Evolutionary conservation across 495 filamentous ascomycete species (phyloP), one percentile per base, ranked within the genome.

Genomic region (Aspergillus kassunensis): DNA sequence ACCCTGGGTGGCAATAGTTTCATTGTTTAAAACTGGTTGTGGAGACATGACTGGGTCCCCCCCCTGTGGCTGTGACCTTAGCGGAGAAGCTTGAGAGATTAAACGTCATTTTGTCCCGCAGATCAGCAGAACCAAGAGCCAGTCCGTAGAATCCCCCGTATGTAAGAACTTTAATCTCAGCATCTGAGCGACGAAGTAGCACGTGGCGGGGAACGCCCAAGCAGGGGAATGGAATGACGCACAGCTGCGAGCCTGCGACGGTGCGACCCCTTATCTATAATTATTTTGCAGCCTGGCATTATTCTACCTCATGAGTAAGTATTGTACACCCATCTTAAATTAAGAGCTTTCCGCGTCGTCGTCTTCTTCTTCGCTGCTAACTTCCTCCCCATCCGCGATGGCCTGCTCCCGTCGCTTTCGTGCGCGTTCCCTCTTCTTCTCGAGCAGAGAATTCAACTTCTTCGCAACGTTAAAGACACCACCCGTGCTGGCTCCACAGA

Each of bases 401-500:
- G 86, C 90, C 66, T 86, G 79, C 60, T 87, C 82, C 50, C 81
- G 80, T 55, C 75, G 80, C 67, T 76, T 87, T 30, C 76, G 80
- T 45, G 80, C 85, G 44, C 83, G 76, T 50, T 88, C 84, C 57
- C 79, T 79, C 72, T 97, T 97, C 77, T 83, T 90, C 1, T 93
- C 88, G 45, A 97, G 63, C 54, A 97, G 62, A 57, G 85, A 86
- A 63, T 84, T 84, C 51, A 98, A 61, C 53, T 83, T 85, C 77
- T 91, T 95, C 9, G 93, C 91, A 7, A 78, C 79, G 66, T 95
- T 96, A 58, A 96, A 98, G 1, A 95, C 87, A 8, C 93, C 93
- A 19, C 84, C 81, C 4, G 95, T 97, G 2, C 88, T 86, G 7
- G 81, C 78, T 1, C 89, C 86, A 66, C 93, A 97, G 25, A 84